These are phyloP conservation scores for Russula earlei DNA, from an alignment of 768 basidiomycete genomes.

Conservation along the genomic window DNA sequence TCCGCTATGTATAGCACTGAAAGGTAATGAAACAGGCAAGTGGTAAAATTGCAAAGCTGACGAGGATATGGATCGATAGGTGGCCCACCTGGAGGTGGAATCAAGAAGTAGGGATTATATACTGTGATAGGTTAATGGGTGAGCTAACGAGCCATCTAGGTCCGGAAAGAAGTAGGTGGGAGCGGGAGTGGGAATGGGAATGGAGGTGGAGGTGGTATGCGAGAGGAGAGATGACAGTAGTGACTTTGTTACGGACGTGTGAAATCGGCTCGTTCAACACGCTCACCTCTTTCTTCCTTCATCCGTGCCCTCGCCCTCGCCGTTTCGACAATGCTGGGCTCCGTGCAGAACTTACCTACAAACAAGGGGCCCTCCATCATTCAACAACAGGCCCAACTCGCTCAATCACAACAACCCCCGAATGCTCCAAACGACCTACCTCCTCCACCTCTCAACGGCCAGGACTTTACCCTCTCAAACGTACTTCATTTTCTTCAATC, in stretches of 20 bases:
- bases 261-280: not conserved
- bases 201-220: not conserved
- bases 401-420: slow-evolving; percentile 42
- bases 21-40: slow-evolving; percentile 31
- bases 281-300: slow-evolving; percentile 6
- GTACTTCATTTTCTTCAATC: slow-evolving; percentile 97
- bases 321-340: slow-evolving; percentile 56
- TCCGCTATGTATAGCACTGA: slow-evolving; percentile 34
- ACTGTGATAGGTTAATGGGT: not conserved
- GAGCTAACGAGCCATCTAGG: slow-evolving; percentile 28
- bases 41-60: slow-evolving; percentile 5
- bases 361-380: slow-evolving; percentile 26
- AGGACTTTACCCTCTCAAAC: slow-evolving; percentile 87
- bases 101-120: slow-evolving; percentile 64
- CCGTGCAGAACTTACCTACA: slow-evolving; percentile 39
- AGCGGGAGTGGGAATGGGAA: no score
- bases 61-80: slow-evolving; percentile 31
- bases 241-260: not conserved
- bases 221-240: not conserved
- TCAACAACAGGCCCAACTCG: slow-evolving; percentile 48
- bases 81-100: slow-evolving; percentile 63
- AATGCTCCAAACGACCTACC: slow-evolving; percentile 47
- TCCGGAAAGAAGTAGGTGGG: slow-evolving; percentile 60
- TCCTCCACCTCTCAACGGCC: slow-evolving; percentile 75
- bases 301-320: slow-evolving; percentile 4